Evolutionary conservation across 1,284 basidiomycete genomes (phyloP).

Genomic region (Sporisorium iseilematis-ciliati): DNA sequence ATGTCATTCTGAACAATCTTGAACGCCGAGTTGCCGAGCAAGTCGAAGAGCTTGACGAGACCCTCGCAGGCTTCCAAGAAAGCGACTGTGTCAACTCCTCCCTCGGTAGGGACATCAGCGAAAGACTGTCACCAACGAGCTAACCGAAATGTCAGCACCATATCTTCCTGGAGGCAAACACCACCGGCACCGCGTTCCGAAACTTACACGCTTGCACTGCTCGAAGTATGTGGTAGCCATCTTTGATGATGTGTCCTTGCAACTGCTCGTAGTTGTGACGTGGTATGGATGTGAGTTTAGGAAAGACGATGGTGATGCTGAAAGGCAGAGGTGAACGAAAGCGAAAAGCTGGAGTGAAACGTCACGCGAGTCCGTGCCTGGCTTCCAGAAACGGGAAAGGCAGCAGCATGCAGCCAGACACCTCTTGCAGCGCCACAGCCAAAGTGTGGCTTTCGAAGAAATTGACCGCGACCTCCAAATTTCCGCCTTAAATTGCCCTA

Average conservation of each 20-base stretch:
- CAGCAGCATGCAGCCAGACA: not conserved
- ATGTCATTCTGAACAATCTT: constrained; percentile 86
- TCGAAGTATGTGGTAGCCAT: constrained; percentile 50
- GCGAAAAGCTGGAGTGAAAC: not conserved
- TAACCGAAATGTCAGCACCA: constrained; percentile 3
- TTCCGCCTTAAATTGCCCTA: not conserved
- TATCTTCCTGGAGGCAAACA: not conserved
- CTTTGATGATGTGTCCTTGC: constrained; percentile 3
- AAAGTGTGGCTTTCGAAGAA: constrained; percentile 21
- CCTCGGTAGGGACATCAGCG: constrained; percentile 84
- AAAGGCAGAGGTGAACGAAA: not conserved
- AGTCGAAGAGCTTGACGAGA: constrained; percentile 92
- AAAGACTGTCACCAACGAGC: constrained; percentile 53
- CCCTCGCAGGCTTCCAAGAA: constrained; percentile 93
- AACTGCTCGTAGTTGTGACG: not conserved
- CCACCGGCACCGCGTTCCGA: not conserved
- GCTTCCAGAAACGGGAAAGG: constrained; percentile 13
- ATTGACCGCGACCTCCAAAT: constrained; percentile 2
- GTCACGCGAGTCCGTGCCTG: constrained; percentile 27
- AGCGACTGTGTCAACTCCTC: constrained; percentile 87
- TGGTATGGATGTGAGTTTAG: not conserved
- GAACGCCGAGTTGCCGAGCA: constrained; percentile 90
- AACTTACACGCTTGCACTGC: constrained; percentile 49
- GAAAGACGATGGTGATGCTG: not conserved
- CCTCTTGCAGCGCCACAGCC: constrained; percentile 4